phyloP scores from a whole-genome alignment of 2,329 filamentous ascomycete genomes.

The Ilyonectria mors-panacis region DNA sequence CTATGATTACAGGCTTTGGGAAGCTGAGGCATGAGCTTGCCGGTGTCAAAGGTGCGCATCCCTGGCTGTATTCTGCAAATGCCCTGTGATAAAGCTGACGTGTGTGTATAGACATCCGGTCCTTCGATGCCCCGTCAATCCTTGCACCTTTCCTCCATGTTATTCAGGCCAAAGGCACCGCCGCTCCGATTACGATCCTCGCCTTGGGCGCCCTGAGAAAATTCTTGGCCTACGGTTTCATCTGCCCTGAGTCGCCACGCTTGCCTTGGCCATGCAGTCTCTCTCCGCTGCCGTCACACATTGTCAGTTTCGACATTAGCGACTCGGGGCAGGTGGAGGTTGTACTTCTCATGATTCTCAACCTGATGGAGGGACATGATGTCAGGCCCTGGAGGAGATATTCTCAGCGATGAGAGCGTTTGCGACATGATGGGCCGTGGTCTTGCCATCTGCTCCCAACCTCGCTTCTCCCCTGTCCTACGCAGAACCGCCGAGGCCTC shows the following conservation, averaged over 20 bases:
- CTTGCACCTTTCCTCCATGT: conserved; percentile 96
- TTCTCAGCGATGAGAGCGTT: conserved; percentile 97
- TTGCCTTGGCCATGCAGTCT: conserved; percentile 91
- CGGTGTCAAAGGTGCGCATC: conserved; percentile 78
- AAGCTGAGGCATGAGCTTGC: conserved; percentile 90
- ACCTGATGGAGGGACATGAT: conserved; percentile 99
- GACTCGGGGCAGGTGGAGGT: conserved; percentile 97
- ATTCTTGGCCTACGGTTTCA: conserved; percentile 95
- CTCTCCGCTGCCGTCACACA: conserved; percentile 96
- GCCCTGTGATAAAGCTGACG: conserved; percentile 30
- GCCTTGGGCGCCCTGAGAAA: conserved; percentile 95
- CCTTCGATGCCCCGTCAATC: conserved; percentile 90
- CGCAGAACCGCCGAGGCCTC: conserved; percentile 93
- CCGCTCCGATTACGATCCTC: conserved; percentile 94
- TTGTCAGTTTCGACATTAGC: conserved; percentile 96
- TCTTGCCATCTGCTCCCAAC: conserved; percentile 96
- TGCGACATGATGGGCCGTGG: conserved; percentile 99
- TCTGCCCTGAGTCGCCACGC: conserved; percentile 86
- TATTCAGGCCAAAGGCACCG: conserved; percentile 95
- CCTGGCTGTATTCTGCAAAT: background rate
- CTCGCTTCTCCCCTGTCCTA: conserved; percentile 90
- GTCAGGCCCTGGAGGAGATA: conserved; percentile 89
- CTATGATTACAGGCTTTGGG: conserved; percentile 94
- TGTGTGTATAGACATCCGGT: conserved; percentile 78
- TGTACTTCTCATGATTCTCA: conserved; percentile 92